Conservation (phyloP, 768 basidiomycete genomes). For the Leccinum subgranulosum region DNA sequence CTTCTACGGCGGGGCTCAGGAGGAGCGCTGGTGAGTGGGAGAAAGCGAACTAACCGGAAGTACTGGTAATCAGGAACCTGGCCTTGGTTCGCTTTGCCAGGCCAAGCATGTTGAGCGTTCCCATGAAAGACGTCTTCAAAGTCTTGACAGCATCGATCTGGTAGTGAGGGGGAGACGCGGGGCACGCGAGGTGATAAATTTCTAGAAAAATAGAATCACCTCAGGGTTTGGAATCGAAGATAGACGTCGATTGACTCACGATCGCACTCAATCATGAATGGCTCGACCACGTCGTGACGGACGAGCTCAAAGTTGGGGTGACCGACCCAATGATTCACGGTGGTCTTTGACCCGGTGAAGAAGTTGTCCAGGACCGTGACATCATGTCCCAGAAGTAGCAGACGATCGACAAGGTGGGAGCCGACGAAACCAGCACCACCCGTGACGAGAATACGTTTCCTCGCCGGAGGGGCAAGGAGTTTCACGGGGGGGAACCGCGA, state of each 20-base stretch:
- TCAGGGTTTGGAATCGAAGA: background rate
- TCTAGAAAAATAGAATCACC: constrained; percentile 42
- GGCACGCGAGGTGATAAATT: constrained; percentile 98
- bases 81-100: constrained; percentile 97
- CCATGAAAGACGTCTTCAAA: constrained; percentile 97
- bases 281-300: constrained; percentile 95
- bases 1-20: constrained; percentile 51
- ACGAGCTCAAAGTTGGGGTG: constrained; percentile 99
- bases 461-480: constrained; percentile 68
- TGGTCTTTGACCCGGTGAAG: constrained; percentile 98
- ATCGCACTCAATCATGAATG: constrained; percentile 98
- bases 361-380: constrained; percentile 98
- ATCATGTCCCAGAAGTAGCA: constrained; percentile 97
- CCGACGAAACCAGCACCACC: constrained; percentile 99
- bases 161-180: constrained; percentile 96
- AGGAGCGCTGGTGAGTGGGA: background rate
- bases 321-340: constrained; percentile 92
- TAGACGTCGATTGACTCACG: constrained; percentile 47
- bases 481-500: constrained; percentile 92
- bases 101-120: constrained; percentile 97
- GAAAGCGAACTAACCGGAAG: constrained; percentile 64
- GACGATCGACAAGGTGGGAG: constrained; percentile 94
- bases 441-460: constrained; percentile 92
- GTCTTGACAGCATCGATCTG: constrained; percentile 99
- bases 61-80: constrained; percentile 92